These are phyloP conservation scores for Tricholoma matsutake DNA, from an alignment of 768 basidiomycete genomes.

Conservation along the genomic window DNA sequence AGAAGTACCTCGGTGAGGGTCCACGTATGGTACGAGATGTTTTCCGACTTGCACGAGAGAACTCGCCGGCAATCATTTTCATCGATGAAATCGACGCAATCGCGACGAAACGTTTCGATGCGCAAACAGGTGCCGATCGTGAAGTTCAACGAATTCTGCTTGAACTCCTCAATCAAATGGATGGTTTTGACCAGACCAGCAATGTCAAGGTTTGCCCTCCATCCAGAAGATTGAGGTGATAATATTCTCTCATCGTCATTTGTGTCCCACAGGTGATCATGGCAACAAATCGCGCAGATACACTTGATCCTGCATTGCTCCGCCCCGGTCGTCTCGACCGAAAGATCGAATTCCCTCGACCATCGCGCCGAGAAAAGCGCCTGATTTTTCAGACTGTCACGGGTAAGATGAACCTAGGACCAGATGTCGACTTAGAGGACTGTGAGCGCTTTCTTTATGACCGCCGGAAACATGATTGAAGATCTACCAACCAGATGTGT, in stretches of 20 bases:
- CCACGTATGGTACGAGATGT: constrained; percentile 99
- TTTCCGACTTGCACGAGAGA: constrained; percentile 95
- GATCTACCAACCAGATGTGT: constrained; percentile 65
- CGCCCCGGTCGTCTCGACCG: constrained; percentile 97
- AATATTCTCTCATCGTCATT: neutral
- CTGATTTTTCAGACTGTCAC: constrained; percentile 98
- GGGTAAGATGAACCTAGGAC: constrained; percentile 94
- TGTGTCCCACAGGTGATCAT: constrained; percentile 79
- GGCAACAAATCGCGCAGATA: constrained; percentile 99
- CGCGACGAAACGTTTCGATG: constrained; percentile 99
- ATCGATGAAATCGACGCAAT: constrained; percentile 99
- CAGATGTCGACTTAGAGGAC: constrained; percentile 97
- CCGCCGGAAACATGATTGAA: constrained; percentile 10
- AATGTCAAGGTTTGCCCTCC: constrained; percentile 89
- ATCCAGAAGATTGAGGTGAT: neutral
- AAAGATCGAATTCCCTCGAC: constrained; percentile 98
- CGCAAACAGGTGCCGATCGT: constrained; percentile 97
- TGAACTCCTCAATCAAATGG: constrained; percentile 98
- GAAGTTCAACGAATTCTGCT: constrained; percentile 98
- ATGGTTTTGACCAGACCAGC: constrained; percentile 98
- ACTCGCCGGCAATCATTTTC: constrained; percentile 97
- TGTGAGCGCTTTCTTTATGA: constrained; percentile 53
- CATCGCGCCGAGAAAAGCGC: constrained; percentile 91
- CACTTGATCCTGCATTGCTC: constrained; percentile 93
- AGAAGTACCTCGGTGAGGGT: constrained; percentile 99